phyloP scores from a whole-genome alignment of 1,284 basidiomycete species.

The Malassezia brasiliensis region DNA sequence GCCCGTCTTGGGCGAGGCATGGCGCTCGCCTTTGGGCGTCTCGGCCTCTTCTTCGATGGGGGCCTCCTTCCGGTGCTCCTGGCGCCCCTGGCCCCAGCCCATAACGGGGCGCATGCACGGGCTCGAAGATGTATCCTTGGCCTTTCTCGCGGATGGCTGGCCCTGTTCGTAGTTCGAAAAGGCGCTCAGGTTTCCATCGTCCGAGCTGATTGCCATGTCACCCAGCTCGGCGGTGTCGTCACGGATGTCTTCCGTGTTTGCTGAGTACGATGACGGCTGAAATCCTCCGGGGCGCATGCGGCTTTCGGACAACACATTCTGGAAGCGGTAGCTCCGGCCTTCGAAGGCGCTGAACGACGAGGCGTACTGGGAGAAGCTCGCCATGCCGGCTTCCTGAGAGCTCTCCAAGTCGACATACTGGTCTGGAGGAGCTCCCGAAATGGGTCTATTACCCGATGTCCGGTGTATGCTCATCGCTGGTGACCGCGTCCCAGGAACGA shows the following conservation, averaged over 20 bases:
- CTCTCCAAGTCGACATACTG: background rate
- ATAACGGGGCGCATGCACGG: no score
- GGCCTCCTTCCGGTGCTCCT: background rate
- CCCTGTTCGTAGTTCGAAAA: background rate
- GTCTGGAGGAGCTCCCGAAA: no score
- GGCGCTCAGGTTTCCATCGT: constrained; percentile 11
- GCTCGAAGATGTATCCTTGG: background rate
- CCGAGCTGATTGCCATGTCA: constrained; percentile 33
- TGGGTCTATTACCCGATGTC: no score
- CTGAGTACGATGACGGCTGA: constrained; percentile 34
- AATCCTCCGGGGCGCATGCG: constrained; percentile 7
- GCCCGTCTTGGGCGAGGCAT: background rate
- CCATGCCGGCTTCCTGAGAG: background rate
- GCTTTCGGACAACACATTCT: background rate
- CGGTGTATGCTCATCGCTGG: no score
- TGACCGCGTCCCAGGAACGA: no score
- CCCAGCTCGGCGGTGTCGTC: constrained; percentile 42
- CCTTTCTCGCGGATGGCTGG: background rate
- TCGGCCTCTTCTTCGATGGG: background rate
- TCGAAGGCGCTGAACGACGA: constrained; percentile 35
- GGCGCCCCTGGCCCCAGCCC: background rate
- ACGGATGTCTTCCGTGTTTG: constrained; percentile 35
- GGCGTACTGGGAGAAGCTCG: background rate
- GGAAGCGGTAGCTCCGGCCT: constrained; percentile 31
- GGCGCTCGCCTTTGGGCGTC: background rate